Percentiles rank a stretch among this genome's conserved stretches.
Evolutionary conservation across 192 early-diverging fungal genomes (phyloP).

Genomic region (Geranomyces michiganensis): DNA sequence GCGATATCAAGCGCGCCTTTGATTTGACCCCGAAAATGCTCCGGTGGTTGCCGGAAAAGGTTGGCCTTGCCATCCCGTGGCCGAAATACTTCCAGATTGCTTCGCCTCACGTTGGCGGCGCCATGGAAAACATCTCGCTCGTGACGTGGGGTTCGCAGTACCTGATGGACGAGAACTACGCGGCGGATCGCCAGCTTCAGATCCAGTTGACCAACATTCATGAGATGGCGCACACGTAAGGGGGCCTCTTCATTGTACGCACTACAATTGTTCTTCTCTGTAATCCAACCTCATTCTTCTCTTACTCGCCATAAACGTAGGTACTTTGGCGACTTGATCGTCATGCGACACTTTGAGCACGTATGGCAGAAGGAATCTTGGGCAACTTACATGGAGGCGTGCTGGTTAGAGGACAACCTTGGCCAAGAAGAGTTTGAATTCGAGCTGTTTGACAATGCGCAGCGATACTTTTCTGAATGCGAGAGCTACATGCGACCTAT

Average conservation of each 20-base stretch:
- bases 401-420: conserved; percentile 43
- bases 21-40: conserved; percentile 53
- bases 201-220: conserved; percentile 53
- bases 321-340: conserved; percentile 60
- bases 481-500: conserved; percentile 48
- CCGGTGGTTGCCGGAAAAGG: conserved; percentile 52
- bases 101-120: conserved; percentile 43
- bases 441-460: conserved; percentile 36
- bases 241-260: not conserved
- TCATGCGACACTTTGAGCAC: conserved; percentile 63
- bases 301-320: too few species aligned
- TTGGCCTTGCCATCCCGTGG: conserved; percentile 53
- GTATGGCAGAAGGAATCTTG: conserved; percentile 63
- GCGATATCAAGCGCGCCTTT: conserved; percentile 48
- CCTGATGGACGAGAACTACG: conserved; percentile 42
- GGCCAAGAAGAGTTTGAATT: conserved; percentile 41
- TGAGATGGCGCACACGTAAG: conserved; percentile 48
- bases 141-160: conserved; percentile 51
- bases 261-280: too few species aligned
- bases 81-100: conserved; percentile 57
- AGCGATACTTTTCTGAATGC: conserved; percentile 37
- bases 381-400: conserved; percentile 51
- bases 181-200: conserved; percentile 30
- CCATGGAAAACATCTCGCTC: conserved; percentile 62
- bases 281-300: too few species aligned